Conservation (phyloP, 2,329 filamentous ascomycete species). For the Nemania sp. region DNA sequence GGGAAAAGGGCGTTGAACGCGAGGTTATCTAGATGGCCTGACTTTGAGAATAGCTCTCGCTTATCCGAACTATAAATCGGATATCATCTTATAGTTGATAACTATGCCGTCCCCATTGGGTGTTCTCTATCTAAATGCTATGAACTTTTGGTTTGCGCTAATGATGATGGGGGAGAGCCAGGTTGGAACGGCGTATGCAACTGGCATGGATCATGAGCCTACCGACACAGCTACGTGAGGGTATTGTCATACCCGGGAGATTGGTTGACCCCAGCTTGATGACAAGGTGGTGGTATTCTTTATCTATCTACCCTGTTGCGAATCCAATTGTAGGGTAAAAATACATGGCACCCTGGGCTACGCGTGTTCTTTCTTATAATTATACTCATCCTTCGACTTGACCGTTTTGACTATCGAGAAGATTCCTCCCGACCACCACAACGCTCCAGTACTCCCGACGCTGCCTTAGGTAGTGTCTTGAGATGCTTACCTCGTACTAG, state of each 20-base stretch:
- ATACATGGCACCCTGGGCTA: not conserved
- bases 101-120: not conserved
- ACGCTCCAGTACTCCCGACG: not conserved
- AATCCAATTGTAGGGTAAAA: not conserved
- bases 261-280: constrained; percentile 22
- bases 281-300: not conserved
- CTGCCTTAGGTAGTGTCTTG: not conserved
- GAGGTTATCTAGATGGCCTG: not conserved
- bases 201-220: not conserved
- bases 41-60: not conserved
- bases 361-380: not conserved
- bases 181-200: not conserved
- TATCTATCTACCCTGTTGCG: not conserved
- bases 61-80: not conserved
- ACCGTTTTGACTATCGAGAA: no score
- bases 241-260: constrained; percentile 16
- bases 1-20: not conserved
- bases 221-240: not conserved
- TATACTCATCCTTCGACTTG: not conserved
- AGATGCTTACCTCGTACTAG: not conserved
- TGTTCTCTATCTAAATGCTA: not conserved
- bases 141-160: not conserved
- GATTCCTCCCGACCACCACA: no score
- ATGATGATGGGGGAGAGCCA: not conserved
- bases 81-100: not conserved